phyloP scores from a whole-genome alignment of 345 rosid species.

The Draba incana region DNA sequence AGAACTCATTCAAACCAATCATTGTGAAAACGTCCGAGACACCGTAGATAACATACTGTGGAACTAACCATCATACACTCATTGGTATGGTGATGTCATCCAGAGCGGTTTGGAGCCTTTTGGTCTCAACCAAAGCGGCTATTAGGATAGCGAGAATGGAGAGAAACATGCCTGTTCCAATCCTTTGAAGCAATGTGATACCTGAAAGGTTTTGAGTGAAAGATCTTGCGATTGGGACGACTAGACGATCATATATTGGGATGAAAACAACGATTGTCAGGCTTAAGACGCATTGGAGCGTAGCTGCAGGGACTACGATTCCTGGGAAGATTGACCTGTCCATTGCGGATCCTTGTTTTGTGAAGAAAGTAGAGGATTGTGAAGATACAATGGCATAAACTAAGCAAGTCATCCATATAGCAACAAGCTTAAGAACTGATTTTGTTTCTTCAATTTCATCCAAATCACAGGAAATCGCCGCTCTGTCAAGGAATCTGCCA shows the following conservation, averaged over 20 bases:
- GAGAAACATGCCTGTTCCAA: conserved; percentile 39
- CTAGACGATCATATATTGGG: conserved; percentile 52
- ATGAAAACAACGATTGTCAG: conserved; percentile 43
- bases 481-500: conserved; percentile 56
- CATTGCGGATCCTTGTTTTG: conserved; percentile 63
- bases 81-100: conserved; percentile 28
- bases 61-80: conserved; percentile 46
- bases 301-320: conserved; percentile 54
- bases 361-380: conserved; percentile 56
- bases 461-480: conserved; percentile 42
- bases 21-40: conserved; percentile 44
- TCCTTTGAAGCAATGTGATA: conserved; percentile 46
- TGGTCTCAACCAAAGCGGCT: conserved; percentile 46
- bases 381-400: conserved; percentile 49
- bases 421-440: conserved; percentile 47
- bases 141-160: conserved; percentile 29
- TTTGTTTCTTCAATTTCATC: conserved; percentile 57
- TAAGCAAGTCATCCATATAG: conserved; percentile 57
- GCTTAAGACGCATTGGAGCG: conserved; percentile 52
- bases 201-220: conserved; percentile 35
- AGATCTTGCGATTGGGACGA: conserved; percentile 47
- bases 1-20: conserved; percentile 57
- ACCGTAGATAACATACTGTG: conserved; percentile 35
- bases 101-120: conserved; percentile 32
- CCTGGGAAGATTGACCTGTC: conserved; percentile 49